phyloP scores from a whole-genome alignment of 805 yeast genomes.

The Metschnikowia arizonensis region DNA sequence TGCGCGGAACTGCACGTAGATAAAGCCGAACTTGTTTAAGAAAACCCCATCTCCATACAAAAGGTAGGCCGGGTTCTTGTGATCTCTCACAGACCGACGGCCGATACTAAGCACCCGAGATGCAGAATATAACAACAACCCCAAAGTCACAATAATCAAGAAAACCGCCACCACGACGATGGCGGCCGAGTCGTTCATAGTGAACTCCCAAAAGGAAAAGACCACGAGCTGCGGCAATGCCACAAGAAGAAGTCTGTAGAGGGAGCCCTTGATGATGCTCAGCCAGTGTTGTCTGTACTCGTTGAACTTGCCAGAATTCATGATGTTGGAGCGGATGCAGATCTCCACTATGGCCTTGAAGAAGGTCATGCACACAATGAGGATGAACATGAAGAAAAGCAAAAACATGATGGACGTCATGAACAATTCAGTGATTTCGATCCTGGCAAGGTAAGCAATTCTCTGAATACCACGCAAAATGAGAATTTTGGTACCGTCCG shows the following conservation, averaged over 20 bases:
- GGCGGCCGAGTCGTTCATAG: conserved; percentile 79
- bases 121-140: conserved; percentile 68
- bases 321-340: conserved; percentile 50
- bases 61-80: conserved; percentile 88
- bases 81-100: conserved; percentile 60
- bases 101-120: conserved; percentile 72
- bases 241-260: conserved; percentile 76
- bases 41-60: conserved; percentile 79
- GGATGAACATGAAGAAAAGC: conserved; percentile 66
- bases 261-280: conserved; percentile 78
- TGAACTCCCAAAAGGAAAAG: conserved; percentile 85
- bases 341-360: conserved; percentile 71
- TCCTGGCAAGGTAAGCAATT: conserved; percentile 77
- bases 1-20: conserved; percentile 89
- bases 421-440: conserved; percentile 82
- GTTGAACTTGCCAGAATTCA: conserved; percentile 61
- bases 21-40: conserved; percentile 84
- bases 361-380: conserved; percentile 50
- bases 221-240: conserved; percentile 86
- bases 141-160: conserved; percentile 53
- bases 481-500: conserved; percentile 63
- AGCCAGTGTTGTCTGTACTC: conserved; percentile 83
- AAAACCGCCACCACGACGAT: conserved; percentile 74
- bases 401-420: conserved; percentile 84
- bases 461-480: conserved; percentile 89